Evolutionary conservation across 495 filamentous ascomycete genomes (phyloP), one percentile per base, ranked within the genome.

Genomic region (Xylaria acuta): DNA sequence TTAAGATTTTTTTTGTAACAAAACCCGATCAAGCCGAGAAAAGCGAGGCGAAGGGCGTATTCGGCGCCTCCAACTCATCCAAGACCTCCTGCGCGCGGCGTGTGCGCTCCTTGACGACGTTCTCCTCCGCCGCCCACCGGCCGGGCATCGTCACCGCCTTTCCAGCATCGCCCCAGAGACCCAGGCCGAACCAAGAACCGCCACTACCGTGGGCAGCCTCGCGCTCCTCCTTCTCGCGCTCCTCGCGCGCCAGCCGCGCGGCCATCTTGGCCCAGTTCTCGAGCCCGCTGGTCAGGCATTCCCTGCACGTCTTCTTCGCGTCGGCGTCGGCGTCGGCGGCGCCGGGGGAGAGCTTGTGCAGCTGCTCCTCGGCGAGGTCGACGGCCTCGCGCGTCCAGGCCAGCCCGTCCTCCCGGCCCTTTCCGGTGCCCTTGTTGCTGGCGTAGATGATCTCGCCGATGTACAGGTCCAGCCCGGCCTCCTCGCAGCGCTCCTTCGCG

Each of bases 371-470:
- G 62, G 89, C 80, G 20, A 83, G 74, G 75, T 94, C 92, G 64
- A 94, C 92, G 38, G 92, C 92, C 70, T 95, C 92, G 67, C 93
- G 90, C 14, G 92, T 96, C 94, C 95, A 97, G 66, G 88, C 87
- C 11, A 98, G 85, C 1, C 93, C 94, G 67, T 90, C 87, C 54
- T 91, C 88, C 41, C 85, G 84, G 16, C 72, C 27, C 25, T 74
- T 72, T 7, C 81, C 75, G 20, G 25, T 22, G 25, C 27, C 6
- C 25, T 32, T 32, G 53, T 8, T n/a, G 53, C 53, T 30, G 1
- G 94, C 88, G 83, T 92, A 98, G 60, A 99, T 81, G 72, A 98
- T 94, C 83, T 99, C 96, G 67, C 95, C 97, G 69, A 99, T 94
- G 80, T 97, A 94, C 25, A 92, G 87, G 90, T 94, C 92, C 4